Conservation (phyloP, 495 filamentous ascomycete genomes). For the Entonaema liquescens region DNA sequence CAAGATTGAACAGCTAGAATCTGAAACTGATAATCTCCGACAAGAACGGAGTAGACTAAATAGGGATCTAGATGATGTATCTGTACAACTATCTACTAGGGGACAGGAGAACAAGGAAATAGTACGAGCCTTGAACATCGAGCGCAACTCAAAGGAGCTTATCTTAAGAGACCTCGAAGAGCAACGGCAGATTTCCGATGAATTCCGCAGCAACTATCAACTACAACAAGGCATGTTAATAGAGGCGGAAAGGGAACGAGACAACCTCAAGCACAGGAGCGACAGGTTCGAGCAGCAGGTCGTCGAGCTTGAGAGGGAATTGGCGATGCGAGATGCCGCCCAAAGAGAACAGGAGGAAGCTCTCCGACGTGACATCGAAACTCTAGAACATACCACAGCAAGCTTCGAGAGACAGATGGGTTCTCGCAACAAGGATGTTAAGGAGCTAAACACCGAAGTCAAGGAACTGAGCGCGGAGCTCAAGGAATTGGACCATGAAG, state of each 20-base stretch:
- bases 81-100: constrained; percentile 39
- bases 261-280: constrained; percentile 45
- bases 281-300: constrained; percentile 46
- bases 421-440: constrained; percentile 50
- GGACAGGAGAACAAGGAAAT: constrained; percentile 43
- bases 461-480: constrained; percentile 44
- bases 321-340: constrained; percentile 46
- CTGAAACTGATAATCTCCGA: constrained; percentile 50
- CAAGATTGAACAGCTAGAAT: constrained; percentile 55
- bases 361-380: constrained; percentile 48
- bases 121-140: constrained; percentile 34
- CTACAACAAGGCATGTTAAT: constrained; percentile 49
- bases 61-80: constrained; percentile 48
- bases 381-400: constrained; percentile 46
- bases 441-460: constrained; percentile 34
- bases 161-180: constrained; percentile 50
- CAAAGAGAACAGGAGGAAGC: constrained; percentile 50
- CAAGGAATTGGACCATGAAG: constrained; percentile 50
- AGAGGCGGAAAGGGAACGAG: constrained; percentile 54
- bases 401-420: constrained; percentile 51
- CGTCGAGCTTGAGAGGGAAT: constrained; percentile 45
- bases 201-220: constrained; percentile 54
- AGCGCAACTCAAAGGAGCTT: constrained; percentile 44
- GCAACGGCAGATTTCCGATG: constrained; percentile 54
- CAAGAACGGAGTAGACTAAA: constrained; percentile 44